Conservation (phyloP, 768 basidiomycete species). For the Tubosaeta sp. region DNA sequence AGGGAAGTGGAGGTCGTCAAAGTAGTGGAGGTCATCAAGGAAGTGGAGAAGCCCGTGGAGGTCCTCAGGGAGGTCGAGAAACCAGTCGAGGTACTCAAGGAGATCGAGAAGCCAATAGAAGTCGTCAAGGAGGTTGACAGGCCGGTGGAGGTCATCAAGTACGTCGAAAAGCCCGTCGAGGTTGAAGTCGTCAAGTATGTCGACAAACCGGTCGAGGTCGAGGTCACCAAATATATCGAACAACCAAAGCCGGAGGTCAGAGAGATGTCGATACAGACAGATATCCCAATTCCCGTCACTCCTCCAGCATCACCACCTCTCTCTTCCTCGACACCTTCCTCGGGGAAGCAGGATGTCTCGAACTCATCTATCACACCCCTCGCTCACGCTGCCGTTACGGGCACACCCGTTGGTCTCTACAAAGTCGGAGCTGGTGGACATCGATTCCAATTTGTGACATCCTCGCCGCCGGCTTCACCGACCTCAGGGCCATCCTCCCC, state of each 20-base stretch:
- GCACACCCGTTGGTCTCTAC: constrained; percentile 42
- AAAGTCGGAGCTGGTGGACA: constrained; percentile 51
- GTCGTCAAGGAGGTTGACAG: constrained; percentile 26
- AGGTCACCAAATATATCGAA: constrained; percentile 22
- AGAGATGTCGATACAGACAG: constrained; percentile 80
- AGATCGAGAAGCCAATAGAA: constrained; percentile 19
- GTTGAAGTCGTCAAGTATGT: constrained; percentile 28
- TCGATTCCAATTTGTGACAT: constrained; percentile 62
- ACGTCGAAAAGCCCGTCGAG: constrained; percentile 22
- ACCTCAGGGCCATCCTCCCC: constrained; percentile 29
- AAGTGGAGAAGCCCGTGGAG: constrained; percentile 11
- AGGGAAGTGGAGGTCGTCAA: constrained; percentile 36
- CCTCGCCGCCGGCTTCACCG: constrained; percentile 35
- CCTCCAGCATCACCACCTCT: constrained; percentile 31
- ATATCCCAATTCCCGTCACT: constrained; percentile 39
- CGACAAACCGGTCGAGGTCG: constrained; percentile 32
- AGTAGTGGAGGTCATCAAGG: constrained; percentile 26
- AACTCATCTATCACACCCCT: constrained; percentile 31
- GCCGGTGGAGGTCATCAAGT: constrained; percentile 34
- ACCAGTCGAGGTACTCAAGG: constrained; percentile 22
- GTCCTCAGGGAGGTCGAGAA: constrained; percentile 21
- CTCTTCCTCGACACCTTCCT: constrained; percentile 21
- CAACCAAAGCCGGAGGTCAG: constrained; percentile 59
- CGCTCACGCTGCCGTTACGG: constrained; percentile 29
- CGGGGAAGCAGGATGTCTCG: constrained; percentile 23